Evolutionary conservation across 1,284 basidiomycete genomes (phyloP).

Genomic region (Malassezia globosa): DNA sequence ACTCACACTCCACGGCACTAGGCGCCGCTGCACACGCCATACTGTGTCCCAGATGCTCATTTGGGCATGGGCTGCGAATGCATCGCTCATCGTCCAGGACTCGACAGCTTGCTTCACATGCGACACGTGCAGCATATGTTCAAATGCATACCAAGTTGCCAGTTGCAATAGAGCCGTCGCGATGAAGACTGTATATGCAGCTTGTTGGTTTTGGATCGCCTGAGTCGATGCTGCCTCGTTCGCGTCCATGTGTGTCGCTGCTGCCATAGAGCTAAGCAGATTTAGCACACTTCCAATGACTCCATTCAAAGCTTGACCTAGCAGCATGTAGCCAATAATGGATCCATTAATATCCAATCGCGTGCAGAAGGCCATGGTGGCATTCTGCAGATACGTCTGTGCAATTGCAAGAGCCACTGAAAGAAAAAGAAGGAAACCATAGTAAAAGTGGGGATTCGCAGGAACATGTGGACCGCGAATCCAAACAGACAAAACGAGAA

Average conservation of each 20-base stretch:
- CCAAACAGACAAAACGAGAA: neutral
- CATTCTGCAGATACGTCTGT: constrained; percentile 22
- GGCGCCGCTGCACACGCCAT: constrained; percentile 13
- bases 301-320: constrained; percentile 26
- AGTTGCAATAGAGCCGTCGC: constrained; percentile 1
- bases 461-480: neutral
- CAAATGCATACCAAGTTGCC: constrained; percentile 1
- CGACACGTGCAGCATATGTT: neutral
- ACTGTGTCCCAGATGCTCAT: constrained; percentile 1
- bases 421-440: constrained; percentile 9
- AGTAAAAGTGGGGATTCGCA: constrained; percentile 2
- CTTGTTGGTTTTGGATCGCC: constrained; percentile 3
- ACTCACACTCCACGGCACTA: constrained; percentile 11
- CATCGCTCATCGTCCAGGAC: neutral
- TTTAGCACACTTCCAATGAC: constrained; percentile 19
- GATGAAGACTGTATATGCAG: constrained; percentile 3
- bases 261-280: constrained; percentile 10
- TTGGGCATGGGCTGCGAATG: neutral
- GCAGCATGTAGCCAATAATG: constrained; percentile 21
- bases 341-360: constrained; percentile 13
- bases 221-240: neutral
- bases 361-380: constrained; percentile 22
- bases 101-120: neutral
- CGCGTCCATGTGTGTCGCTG: neutral
- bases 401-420: constrained; percentile 13